These are phyloP conservation scores for Tricholoma sp. DNA, from an alignment of 768 basidiomycete genomes.

Conservation along the genomic window DNA sequence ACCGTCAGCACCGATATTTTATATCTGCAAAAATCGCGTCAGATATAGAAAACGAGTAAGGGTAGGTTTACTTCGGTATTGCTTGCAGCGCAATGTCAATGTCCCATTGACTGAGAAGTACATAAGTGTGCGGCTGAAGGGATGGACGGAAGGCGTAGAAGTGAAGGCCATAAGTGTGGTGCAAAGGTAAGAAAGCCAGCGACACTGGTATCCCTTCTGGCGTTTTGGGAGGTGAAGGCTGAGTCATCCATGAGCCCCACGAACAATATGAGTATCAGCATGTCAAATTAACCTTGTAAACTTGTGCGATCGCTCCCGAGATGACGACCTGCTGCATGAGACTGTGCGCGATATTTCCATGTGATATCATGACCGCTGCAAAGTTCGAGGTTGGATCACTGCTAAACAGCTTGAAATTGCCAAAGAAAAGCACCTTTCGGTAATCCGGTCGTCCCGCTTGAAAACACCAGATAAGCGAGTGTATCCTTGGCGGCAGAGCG, in stretches of 20 bases:
- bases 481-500: slow-evolving; percentile 15
- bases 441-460: slow-evolving; percentile 19
- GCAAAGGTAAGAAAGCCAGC: slow-evolving; percentile 61
- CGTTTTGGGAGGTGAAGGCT: slow-evolving; percentile 35
- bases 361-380: slow-evolving; percentile 69
- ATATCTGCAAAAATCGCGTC: slow-evolving; percentile 34
- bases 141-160: slow-evolving; percentile 43
- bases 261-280: neutral
- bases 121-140: slow-evolving; percentile 37
- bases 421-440: slow-evolving; percentile 8
- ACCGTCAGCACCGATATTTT: slow-evolving; percentile 43
- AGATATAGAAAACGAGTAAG: neutral
- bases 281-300: slow-evolving; percentile 32
- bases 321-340: slow-evolving; percentile 33
- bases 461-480: slow-evolving; percentile 18
- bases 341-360: slow-evolving; percentile 53
- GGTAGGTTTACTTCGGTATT: slow-evolving; percentile 52
- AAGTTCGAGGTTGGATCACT: neutral
- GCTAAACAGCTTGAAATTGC: neutral
- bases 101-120: slow-evolving; percentile 63
- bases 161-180: slow-evolving; percentile 66
- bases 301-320: slow-evolving; percentile 22
- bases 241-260: neutral
- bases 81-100: slow-evolving; percentile 41
- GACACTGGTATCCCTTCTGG: slow-evolving; percentile 42